Conservation (phyloP, 2,329 filamentous ascomycete species). For the Alternaria gansuensis region DNA sequence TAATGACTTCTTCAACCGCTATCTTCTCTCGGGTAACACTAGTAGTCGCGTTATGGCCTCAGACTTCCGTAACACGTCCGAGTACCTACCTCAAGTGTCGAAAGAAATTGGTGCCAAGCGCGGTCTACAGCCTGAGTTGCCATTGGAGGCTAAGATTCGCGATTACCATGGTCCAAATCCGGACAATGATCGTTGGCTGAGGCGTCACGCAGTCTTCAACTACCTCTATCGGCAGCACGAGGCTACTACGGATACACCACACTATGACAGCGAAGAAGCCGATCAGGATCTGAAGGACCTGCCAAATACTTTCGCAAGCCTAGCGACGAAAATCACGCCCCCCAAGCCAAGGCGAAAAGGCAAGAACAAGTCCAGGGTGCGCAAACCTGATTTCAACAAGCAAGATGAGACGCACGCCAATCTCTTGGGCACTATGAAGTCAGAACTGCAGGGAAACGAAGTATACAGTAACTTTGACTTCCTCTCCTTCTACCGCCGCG, state of each 20-base stretch:
- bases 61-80: constrained; percentile 8
- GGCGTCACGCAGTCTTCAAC: constrained; percentile 31
- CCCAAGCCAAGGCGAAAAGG: constrained; percentile 1
- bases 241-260: not conserved
- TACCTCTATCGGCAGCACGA: constrained; percentile 14
- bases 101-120: constrained; percentile 17
- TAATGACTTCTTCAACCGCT: constrained; percentile 22
- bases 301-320: constrained; percentile 11
- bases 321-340: constrained; percentile 12
- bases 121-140: constrained; percentile 18
- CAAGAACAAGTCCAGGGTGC: constrained; percentile 16
- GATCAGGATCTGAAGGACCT: constrained; percentile 4
- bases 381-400: constrained; percentile 18
- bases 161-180: constrained; percentile 20
- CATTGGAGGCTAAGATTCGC: constrained; percentile 23
- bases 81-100: not conserved
- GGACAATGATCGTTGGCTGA: constrained; percentile 23
- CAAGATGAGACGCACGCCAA: constrained; percentile 10
- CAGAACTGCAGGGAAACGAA: constrained; percentile 23
- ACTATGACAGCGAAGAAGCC: not conserved
- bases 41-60: constrained; percentile 15
- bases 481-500: constrained; percentile 31
- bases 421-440: constrained; percentile 17
- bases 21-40: constrained; percentile 11
- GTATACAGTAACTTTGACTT: constrained; percentile 35